Evolutionary conservation across 2,329 filamentous ascomycete genomes (phyloP), one percentile per base, ranked within the genome.

Genomic region (Pseudonectria buxi): DNA sequence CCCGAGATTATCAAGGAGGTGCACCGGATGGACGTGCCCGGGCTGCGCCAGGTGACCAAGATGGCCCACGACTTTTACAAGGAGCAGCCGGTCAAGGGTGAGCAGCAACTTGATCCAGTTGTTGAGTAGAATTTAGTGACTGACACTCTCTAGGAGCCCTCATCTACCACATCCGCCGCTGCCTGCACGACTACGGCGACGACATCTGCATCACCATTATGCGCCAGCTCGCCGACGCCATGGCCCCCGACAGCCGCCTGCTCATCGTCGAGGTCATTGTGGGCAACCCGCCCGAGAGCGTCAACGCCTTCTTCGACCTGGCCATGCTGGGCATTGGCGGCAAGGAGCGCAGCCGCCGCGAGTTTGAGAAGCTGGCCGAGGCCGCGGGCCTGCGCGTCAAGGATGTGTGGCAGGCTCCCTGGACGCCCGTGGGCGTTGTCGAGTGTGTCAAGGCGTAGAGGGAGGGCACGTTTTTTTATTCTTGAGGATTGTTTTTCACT

Each of bases 171-270:
- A 13, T 44, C 14, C 33, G 38, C 14, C 31, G 57, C 6, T 58
- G 56, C 27, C 51, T 64, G 3, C 61, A 64, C 40, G 54, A 64
- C 41, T 63, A 61, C 36, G 45, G 51, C 24, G 59, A 64, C 35
- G 46, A 46, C 6, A 50, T 46, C 14, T 51, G 49, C 29, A 28
- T 37, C 24, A 24, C 13, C 34, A 57, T 63, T 15, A 55, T 58
- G n/a, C 49, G 55, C 7, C 54, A 54, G 26, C 47, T 61, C 6
- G 36, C 40, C 7, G 35, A 47, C 7, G 51, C 53, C 30, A 57
- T 58, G 55, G 52, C 48, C 9, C 18, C 35, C 0, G 57, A 63
- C 33, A 61, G 57, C 42, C 50, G 46, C 14, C 42, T 63, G 1
- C 47, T 62, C 7, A 53, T 63, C 13, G 46, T 56, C 10, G 61